Evolutionary conservation across 306 rosid species (phyloP).

Genomic region (Gillenia trifoliata): DNA sequence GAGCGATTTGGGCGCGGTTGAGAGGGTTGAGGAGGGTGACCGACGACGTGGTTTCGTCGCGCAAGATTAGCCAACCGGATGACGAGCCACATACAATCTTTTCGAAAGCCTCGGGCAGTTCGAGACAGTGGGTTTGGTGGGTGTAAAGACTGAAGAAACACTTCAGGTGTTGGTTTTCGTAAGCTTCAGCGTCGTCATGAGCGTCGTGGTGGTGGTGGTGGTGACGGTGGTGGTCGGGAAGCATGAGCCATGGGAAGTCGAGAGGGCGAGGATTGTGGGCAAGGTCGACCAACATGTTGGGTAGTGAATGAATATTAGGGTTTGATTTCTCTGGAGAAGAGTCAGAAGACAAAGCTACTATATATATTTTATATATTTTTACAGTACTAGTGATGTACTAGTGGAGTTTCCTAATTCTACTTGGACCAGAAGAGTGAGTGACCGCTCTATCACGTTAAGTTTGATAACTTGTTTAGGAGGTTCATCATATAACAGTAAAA

Average conservation of each 20-base stretch:
- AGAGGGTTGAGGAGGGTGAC: conserved; percentile 11
- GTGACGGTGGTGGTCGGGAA: background rate
- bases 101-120: background rate
- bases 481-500: background rate
- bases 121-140: background rate
- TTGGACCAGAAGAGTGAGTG: background rate
- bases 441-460: background rate
- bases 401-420: background rate
- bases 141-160: background rate
- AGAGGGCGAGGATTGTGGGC: background rate
- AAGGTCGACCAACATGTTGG: background rate
- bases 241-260: conserved; percentile 13
- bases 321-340: background rate
- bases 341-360: background rate
- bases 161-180: background rate
- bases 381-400: too few species aligned
- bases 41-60: background rate
- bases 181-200: background rate
- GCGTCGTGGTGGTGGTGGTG: background rate
- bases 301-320: background rate
- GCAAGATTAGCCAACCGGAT: background rate
- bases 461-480: background rate
- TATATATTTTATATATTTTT: too few species aligned
- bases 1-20: background rate
- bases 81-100: conserved; percentile 4